Conservation (phyloP, 768 basidiomycete species). For the Chalciporus piperatus region DNA sequence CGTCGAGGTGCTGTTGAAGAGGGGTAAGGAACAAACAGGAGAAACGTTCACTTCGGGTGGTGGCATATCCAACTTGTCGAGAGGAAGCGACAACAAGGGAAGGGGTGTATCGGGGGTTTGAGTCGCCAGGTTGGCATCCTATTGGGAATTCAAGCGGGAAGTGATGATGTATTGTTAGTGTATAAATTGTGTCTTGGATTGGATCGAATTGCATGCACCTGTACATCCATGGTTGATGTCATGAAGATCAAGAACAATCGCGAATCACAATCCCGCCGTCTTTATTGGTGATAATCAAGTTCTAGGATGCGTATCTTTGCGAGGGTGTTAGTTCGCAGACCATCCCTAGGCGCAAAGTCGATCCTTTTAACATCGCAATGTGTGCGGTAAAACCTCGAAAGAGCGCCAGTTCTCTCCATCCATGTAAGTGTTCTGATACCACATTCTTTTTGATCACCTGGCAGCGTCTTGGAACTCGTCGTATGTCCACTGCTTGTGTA, state of each 20-base stretch:
- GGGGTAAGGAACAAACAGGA: conserved; percentile 56
- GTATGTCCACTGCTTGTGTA: too few relatives aligned
- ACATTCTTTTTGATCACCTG: too few relatives aligned
- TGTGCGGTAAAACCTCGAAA: too few relatives aligned
- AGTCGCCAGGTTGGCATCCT: conserved; percentile 5
- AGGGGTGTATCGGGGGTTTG: conserved; percentile 38
- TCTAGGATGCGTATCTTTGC: too few relatives aligned
- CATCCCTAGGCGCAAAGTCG: too few relatives aligned
- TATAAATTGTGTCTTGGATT: not conserved
- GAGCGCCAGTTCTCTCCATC: too few relatives aligned
- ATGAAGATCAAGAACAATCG: too few relatives aligned
- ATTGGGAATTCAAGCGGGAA: not conserved
- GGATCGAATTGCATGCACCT: not conserved
- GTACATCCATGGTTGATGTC: not conserved
- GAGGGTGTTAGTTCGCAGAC: too few relatives aligned
- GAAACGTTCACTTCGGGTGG: conserved; percentile 44
- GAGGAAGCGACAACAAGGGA: conserved; percentile 45
- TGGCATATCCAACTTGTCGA: conserved; percentile 7
- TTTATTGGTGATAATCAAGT: too few relatives aligned
- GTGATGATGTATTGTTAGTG: conserved; percentile 17
- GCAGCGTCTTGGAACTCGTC: too few relatives aligned
- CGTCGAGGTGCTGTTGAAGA: conserved; percentile 53
- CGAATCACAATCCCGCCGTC: not conserved
- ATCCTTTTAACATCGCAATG: too few relatives aligned
- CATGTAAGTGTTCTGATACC: too few relatives aligned